Evolutionary conservation across 441 rosid species (phyloP), one percentile per base, ranked within the genome.

Genomic region (Breynia disticha): DNA sequence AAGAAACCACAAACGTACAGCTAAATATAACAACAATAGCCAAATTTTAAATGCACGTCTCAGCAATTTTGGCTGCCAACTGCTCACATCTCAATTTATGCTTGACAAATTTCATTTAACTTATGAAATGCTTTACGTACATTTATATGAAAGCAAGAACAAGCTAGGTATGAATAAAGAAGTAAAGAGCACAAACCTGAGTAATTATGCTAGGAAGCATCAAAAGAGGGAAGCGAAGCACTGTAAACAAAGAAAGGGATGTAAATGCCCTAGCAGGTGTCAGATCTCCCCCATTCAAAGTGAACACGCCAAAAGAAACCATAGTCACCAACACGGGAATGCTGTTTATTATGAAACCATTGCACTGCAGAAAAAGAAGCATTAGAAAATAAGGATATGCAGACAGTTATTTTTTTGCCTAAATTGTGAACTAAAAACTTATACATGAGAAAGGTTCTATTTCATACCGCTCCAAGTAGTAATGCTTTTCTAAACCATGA

Each of bases 181-280:
- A 64, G 56, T 71, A 56, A 58, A 50, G 35, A 21, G 37, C 61
- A 38, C 62, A 19, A 54, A 88, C 97, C 97, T 84, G 96, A 56
- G 88, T 85, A 59, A 90, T 71, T 58, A 90, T 71, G 73, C 76
- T 87, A 52, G 97, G 97, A 61, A 90, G 83, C 84, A 77, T 77
- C 66, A 78, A 82, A 46, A 94, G 75, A 56, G 97, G 97, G 63
- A 51, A 67, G 56, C 90, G 81, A 42, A 94, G 73, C 46, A 94
- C 78, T 63, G 89, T 80, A 56, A 94, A 94, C 28, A 94, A 76
- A 67, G 99, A 87, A 54, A 94, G 95, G 32, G 99, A 90, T 60
- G 99, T 85, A 73, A 94, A 94, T 60, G 99, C 99, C 73, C 94
- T 82, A 41, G 96, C 87, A 48, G 97, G 97, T 54, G 99, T 85